A percentile compares a stretch with the other conserved stretches of the same genome.
Evolutionary conservation across 805 yeast species (phyloP).

Genomic region (Ogataea neopini): DNA sequence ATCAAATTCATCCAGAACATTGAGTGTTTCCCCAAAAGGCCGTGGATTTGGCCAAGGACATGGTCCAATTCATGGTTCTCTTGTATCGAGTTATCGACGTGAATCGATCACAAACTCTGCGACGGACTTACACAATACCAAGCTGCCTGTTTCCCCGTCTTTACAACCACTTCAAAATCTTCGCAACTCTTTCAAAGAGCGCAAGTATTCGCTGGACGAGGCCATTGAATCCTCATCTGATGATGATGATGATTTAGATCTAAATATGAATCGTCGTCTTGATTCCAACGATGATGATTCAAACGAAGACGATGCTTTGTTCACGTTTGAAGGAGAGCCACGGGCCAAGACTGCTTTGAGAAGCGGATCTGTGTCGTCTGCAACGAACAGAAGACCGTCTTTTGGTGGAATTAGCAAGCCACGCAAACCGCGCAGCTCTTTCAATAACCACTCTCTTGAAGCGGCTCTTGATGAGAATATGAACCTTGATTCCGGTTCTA

Average conservation of each 20-base stretch:
- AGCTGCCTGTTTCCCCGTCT: slow-evolving; percentile 44
- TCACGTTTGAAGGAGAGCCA: slow-evolving; percentile 29
- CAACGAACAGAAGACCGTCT: slow-evolving; percentile 31
- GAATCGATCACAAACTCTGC: slow-evolving; percentile 52
- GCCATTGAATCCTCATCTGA: slow-evolving; percentile 42
- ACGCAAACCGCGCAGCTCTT: slow-evolving; percentile 35
- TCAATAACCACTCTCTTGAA: slow-evolving; percentile 33
- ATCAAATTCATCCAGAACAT: slow-evolving; percentile 1
- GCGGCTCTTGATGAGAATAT: slow-evolving; percentile 33
- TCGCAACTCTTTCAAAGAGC: slow-evolving; percentile 31
- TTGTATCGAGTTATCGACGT: slow-evolving; percentile 36
- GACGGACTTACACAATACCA: slow-evolving; percentile 46
- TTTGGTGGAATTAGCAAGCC: slow-evolving; percentile 38
- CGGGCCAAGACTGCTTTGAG: slow-evolving; percentile 19
- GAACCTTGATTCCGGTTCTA: slow-evolving; percentile 26
- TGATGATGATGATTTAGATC: slow-evolving; percentile 36
- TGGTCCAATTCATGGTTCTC: background rate
- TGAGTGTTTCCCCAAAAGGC: slow-evolving; percentile 25
- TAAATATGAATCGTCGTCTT: slow-evolving; percentile 26
- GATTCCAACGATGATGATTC: slow-evolving; percentile 39
- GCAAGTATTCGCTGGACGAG: slow-evolving; percentile 37
- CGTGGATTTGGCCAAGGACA: slow-evolving; percentile 4
- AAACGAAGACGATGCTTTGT: slow-evolving; percentile 32
- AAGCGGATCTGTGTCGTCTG: slow-evolving; percentile 25
- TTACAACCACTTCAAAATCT: slow-evolving; percentile 32